Conservation (phyloP, 2,329 filamentous ascomycete genomes). For the Ophiobolus disseminans region DNA sequence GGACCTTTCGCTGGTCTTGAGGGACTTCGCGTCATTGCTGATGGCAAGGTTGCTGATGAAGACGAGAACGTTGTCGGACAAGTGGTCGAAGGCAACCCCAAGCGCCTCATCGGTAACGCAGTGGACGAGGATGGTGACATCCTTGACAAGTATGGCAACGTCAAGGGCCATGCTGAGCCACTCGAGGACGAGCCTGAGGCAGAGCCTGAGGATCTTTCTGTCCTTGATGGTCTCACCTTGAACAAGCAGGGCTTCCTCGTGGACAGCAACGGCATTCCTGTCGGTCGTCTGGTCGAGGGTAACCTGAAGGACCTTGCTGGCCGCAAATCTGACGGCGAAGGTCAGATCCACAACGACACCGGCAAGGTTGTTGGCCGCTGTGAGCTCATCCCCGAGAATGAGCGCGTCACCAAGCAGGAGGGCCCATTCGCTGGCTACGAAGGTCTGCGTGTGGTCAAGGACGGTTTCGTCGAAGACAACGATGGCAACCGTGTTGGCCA, state of each 20-base stretch:
- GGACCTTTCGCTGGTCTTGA: slow-evolving; percentile 59
- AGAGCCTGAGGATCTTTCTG: slow-evolving; percentile 57
- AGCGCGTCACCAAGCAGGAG: slow-evolving; percentile 64
- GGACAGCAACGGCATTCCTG: slow-evolving; percentile 59
- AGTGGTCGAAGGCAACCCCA: slow-evolving; percentile 65
- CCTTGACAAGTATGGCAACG: slow-evolving; percentile 67
- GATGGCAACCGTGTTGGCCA: slow-evolving; percentile 79
- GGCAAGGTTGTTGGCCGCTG: slow-evolving; percentile 65
- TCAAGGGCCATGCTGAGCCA: slow-evolving; percentile 66
- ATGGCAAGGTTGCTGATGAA: slow-evolving; percentile 58
- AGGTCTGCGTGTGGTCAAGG: slow-evolving; percentile 71
- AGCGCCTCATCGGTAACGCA: slow-evolving; percentile 64
- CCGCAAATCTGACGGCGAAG: slow-evolving; percentile 62
- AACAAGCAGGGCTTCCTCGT: slow-evolving; percentile 68
- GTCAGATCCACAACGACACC: slow-evolving; percentile 63
- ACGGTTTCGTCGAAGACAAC: slow-evolving; percentile 76
- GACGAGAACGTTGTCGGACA: slow-evolving; percentile 60
- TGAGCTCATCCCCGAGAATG: slow-evolving; percentile 64
- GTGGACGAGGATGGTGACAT: slow-evolving; percentile 70
- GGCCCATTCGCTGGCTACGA: slow-evolving; percentile 73
- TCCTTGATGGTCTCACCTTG: slow-evolving; percentile 60
- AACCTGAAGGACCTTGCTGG: slow-evolving; percentile 64
- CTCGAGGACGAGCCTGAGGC: slow-evolving; percentile 54
- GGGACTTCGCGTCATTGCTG: slow-evolving; percentile 56
- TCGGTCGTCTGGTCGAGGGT: slow-evolving; percentile 64